phyloP scores from a whole-genome alignment of 768 basidiomycete species.

The Podaxis rugospora region DNA sequence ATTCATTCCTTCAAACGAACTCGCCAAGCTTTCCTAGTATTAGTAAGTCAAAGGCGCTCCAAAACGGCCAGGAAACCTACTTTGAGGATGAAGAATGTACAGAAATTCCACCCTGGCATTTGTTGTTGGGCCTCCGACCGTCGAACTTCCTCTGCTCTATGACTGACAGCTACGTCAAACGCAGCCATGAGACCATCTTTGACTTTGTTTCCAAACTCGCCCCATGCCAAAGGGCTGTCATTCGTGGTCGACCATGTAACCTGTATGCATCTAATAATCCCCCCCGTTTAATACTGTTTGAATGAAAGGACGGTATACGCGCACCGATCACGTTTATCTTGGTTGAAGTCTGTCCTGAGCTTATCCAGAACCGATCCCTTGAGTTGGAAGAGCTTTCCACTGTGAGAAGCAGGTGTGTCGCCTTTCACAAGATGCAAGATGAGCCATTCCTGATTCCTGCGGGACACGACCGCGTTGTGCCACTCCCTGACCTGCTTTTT shows the following conservation, averaged over 20 bases:
- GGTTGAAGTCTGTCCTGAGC: slow-evolving; percentile 88
- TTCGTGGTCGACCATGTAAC: slow-evolving; percentile 69
- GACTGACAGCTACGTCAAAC: slow-evolving; percentile 73
- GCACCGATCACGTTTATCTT: slow-evolving; percentile 82
- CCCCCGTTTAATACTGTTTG: slow-evolving; percentile 11
- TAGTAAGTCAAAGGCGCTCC: slow-evolving; percentile 14
- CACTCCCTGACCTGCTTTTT: slow-evolving; percentile 93
- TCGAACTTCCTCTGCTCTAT: slow-evolving; percentile 86
- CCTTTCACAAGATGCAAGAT: slow-evolving; percentile 76
- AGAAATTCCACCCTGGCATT: slow-evolving; percentile 99
- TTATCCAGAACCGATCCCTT: slow-evolving; percentile 86
- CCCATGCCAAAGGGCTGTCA: slow-evolving; percentile 80
- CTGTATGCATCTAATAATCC: slow-evolving; percentile 64
- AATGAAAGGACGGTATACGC: background rate
- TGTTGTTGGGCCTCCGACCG: slow-evolving; percentile 85
- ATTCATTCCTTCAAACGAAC: slow-evolving; percentile 86
- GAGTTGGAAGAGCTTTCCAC: slow-evolving; percentile 75
- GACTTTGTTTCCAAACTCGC: slow-evolving; percentile 80
- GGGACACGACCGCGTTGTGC: slow-evolving; percentile 59
- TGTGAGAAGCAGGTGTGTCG: slow-evolving; percentile 52
- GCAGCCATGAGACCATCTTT: slow-evolving; percentile 87
- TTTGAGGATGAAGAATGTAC: slow-evolving; percentile 95
- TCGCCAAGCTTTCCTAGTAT: slow-evolving; percentile 85
- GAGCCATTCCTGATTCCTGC: slow-evolving; percentile 91
- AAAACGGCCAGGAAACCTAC: slow-evolving; percentile 31